Conservation (phyloP, 768 basidiomycete genomes). For the Mycena olivaceomarginata region DNA sequence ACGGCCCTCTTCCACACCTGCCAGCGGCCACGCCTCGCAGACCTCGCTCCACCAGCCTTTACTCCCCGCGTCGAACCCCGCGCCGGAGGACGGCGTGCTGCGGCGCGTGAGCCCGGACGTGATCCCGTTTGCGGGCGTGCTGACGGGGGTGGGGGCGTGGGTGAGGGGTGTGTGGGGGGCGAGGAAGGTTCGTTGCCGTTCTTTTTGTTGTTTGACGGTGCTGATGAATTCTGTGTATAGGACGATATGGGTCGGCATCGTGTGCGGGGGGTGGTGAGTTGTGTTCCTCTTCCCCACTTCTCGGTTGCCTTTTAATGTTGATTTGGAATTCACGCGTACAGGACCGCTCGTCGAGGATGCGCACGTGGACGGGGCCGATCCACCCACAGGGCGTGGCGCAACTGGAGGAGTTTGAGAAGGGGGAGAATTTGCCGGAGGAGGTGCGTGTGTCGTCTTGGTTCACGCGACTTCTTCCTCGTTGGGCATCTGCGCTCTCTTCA, state of each 20-base stretch:
- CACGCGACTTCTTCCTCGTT: background rate
- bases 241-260: background rate
- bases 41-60: slow-evolving; percentile 53
- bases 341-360: slow-evolving; percentile 47
- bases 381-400: slow-evolving; percentile 46
- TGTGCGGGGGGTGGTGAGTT: background rate
- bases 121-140: slow-evolving; percentile 62
- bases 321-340: background rate
- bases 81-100: slow-evolving; percentile 54
- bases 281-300: too few relatives aligned
- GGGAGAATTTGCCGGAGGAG: slow-evolving; percentile 77
- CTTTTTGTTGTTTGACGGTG: background rate
- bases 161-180: slow-evolving; percentile 24
- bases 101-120: slow-evolving; percentile 51
- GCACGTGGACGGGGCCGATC: slow-evolving; percentile 60
- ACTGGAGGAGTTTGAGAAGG: slow-evolving; percentile 51
- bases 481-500: too few relatives aligned
- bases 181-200: background rate
- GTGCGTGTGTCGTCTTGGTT: slow-evolving; percentile 47
- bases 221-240: too few relatives aligned
- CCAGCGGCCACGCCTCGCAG: background rate
- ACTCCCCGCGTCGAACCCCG: slow-evolving; percentile 60
- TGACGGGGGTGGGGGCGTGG: slow-evolving; percentile 43
- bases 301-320: background rate
- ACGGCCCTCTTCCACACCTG: background rate